Evolutionary conservation across 202 grass and related monocot species (phyloP).

Genomic region (Brachypodium distachyon): DNA sequence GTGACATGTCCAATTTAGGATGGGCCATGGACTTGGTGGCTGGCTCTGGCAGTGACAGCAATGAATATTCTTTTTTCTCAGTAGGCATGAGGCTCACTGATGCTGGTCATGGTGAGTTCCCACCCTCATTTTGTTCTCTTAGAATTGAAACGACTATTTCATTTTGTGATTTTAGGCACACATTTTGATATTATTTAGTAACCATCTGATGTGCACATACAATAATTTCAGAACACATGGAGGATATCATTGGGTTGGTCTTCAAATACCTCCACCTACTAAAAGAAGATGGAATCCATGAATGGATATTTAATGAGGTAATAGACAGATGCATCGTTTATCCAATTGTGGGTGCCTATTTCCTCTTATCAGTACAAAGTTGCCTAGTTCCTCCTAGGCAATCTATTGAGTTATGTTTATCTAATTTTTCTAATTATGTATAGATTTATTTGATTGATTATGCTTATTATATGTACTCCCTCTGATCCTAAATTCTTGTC

Average conservation of each 20-base stretch:
- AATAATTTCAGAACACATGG: slow-evolving; percentile 57
- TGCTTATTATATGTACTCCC: not conserved
- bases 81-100: slow-evolving; percentile 78
- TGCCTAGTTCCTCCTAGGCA: no score
- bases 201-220: not conserved
- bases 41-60: slow-evolving; percentile 43
- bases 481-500: no score
- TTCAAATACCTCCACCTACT: slow-evolving; percentile 73
- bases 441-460: not conserved
- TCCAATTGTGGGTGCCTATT: no score
- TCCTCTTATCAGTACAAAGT: no score
- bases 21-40: slow-evolving; percentile 61
- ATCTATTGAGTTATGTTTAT: no score
- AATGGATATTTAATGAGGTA: slow-evolving; percentile 97
- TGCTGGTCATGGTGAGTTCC: slow-evolving; percentile 66
- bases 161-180: not conserved
- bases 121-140: not conserved
- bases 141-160: not conserved
- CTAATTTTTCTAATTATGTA: no score
- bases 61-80: slow-evolving; percentile 70
- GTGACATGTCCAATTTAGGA: slow-evolving; percentile 30
- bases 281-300: slow-evolving; percentile 55
- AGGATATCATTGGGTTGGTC: slow-evolving; percentile 79
- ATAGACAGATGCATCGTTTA: not conserved
- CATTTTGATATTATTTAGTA: slow-evolving; percentile 9